A percentile compares a stretch with the other conserved stretches of the same genome.
Conservation (phyloP, 208 protist species). For the Phytomonas sp. region DNA sequence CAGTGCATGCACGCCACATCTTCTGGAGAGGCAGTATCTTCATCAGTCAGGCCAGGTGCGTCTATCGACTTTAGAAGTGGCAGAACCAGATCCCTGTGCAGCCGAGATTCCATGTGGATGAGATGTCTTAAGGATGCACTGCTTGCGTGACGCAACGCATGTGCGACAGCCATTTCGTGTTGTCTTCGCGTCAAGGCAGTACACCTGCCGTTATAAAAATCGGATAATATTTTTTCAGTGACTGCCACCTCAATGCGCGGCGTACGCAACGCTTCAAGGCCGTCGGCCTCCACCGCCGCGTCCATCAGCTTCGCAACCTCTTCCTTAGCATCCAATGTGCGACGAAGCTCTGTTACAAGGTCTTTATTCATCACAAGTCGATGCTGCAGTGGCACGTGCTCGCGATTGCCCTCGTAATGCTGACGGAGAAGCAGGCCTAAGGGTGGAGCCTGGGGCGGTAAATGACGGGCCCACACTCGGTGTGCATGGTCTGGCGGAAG, state of each 20-base stretch:
- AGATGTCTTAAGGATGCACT: conserved; percentile 21
- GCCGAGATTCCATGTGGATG: conserved; percentile 26
- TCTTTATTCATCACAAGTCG: conserved; percentile 30
- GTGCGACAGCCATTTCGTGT: conserved; percentile 22
- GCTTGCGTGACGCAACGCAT: conserved; percentile 15
- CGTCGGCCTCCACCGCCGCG: conserved; percentile 31
- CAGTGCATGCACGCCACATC: conserved; percentile 41
- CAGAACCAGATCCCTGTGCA: conserved; percentile 31
- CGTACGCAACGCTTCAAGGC: conserved; percentile 27
- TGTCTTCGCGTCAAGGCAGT: conserved; percentile 50
- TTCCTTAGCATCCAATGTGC: conserved; percentile 13
- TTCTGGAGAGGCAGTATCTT: background rate
- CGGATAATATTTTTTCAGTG: conserved; percentile 30
- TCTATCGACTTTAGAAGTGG: conserved; percentile 11
- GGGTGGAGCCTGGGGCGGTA: conserved; percentile 52
- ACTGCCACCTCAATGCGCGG: conserved; percentile 44
- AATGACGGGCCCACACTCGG: conserved; percentile 23
- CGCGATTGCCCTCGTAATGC: conserved; percentile 9
- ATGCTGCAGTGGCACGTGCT: conserved; percentile 37
- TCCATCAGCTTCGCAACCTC: conserved; percentile 46
- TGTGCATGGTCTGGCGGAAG: conserved; percentile 17
- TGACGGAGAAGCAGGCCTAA: conserved; percentile 37
- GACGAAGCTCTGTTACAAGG: conserved; percentile 17
- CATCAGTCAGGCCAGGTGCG: background rate
- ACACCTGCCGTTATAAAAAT: conserved; percentile 37